Evolutionary conservation across 495 filamentous ascomycete genomes (phyloP).

Genomic region (Hypoxylon intermedium): DNA sequence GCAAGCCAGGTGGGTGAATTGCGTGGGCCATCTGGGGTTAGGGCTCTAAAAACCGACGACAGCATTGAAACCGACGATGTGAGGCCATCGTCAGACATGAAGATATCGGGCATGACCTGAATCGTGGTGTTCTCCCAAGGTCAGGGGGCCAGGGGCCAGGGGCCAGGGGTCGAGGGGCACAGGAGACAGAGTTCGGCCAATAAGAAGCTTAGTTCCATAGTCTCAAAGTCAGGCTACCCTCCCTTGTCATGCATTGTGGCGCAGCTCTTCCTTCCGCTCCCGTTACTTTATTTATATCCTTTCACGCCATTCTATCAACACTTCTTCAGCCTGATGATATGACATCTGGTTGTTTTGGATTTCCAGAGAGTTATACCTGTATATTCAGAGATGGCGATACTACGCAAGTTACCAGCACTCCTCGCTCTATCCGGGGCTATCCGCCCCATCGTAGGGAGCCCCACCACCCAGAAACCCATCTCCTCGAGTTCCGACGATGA

Average conservation of each 20-base stretch:
- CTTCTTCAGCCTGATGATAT: constrained; percentile 9
- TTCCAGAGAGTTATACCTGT: constrained; percentile 4
- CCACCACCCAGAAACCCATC: constrained; percentile 17
- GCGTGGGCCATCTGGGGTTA: too few species aligned
- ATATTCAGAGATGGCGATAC: constrained; percentile 19
- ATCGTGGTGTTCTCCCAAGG: constrained; percentile 1
- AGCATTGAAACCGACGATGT: background rate
- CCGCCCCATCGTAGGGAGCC: constrained; percentile 25
- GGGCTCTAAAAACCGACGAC: too few species aligned
- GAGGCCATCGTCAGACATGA: constrained; percentile 16
- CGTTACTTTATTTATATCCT: constrained; percentile 6
- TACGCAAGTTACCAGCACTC: constrained; percentile 23
- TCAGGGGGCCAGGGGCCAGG: background rate
- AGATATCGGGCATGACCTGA: background rate
- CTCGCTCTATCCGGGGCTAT: constrained; percentile 14
- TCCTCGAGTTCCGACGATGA: constrained; percentile 40
- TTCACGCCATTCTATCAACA: constrained; percentile 8
- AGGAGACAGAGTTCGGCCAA: constrained; percentile 18
- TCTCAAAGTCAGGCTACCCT: background rate
- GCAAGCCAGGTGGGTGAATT: too few species aligned
- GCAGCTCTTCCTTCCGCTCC: constrained; percentile 12
- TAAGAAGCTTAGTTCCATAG: constrained; percentile 14
- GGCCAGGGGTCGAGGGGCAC: too few species aligned
- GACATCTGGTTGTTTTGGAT: background rate
- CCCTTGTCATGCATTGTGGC: constrained; percentile 3